These are phyloP conservation scores for Periconia digitata DNA, from an alignment of 2,329 filamentous ascomycete genomes.

Conservation along the genomic window DNA sequence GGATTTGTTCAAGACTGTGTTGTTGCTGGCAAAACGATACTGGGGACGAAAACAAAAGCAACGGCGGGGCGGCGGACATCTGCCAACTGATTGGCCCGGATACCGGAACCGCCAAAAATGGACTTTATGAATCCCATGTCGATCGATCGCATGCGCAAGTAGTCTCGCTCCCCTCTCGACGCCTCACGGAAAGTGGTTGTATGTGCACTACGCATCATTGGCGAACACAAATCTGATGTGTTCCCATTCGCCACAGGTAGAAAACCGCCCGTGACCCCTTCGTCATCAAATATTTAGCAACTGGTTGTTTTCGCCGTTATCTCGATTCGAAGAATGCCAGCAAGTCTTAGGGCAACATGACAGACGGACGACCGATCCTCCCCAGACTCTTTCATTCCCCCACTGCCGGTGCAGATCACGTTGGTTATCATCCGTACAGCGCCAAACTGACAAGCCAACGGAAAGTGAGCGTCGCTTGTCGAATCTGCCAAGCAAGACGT, in stretches of 20 bases:
- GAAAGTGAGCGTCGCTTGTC: constrained; percentile 7
- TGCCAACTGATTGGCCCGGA: too few relatives aligned
- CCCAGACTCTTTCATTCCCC: neutral
- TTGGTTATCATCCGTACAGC: neutral
- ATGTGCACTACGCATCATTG: neutral
- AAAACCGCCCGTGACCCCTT: neutral
- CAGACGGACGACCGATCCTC: neutral
- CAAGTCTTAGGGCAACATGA: neutral
- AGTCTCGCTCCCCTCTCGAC: neutral
- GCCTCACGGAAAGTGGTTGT: neutral
- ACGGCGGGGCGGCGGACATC: too few relatives aligned
- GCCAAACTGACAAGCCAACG: neutral
- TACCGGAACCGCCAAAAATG: too few relatives aligned
- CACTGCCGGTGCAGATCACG: neutral
- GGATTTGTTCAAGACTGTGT: too few relatives aligned
- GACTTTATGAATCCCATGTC: too few relatives aligned
- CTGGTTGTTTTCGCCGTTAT: neutral
- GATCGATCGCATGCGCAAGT: neutral
- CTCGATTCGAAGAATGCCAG: neutral
- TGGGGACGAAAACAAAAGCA: too few relatives aligned
- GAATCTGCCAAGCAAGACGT: constrained; percentile 7
- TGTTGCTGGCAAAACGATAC: too few relatives aligned
- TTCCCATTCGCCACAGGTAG: neutral
- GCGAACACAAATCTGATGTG: neutral
- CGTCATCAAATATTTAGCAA: neutral